phyloP scores from a whole-genome alignment of 2,329 filamentous ascomycete species.

The Botrytis fabae region DNA sequence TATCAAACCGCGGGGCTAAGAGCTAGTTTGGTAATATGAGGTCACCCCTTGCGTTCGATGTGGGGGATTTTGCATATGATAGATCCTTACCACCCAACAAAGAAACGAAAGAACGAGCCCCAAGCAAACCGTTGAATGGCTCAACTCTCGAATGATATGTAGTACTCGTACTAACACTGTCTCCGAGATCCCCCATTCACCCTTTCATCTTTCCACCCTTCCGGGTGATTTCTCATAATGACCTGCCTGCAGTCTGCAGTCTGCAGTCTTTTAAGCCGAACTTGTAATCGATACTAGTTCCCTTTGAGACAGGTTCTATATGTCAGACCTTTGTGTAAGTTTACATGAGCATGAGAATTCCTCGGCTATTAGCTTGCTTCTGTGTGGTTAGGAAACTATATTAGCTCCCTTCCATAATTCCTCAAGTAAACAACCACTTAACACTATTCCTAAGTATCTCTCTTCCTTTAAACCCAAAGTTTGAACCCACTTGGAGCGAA shows the following conservation, averaged over 20 bases:
- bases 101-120: slow-evolving; percentile 4
- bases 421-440: background rate
- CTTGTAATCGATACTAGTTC: background rate
- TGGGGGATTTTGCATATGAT: slow-evolving; percentile 3
- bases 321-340: slow-evolving; percentile 7
- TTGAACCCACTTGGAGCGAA: background rate
- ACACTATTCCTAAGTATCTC: background rate
- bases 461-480: background rate
- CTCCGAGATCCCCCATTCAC: background rate
- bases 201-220: background rate
- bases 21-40: slow-evolving; percentile 24
- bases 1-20: slow-evolving; percentile 2
- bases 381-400: background rate
- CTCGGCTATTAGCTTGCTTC: slow-evolving; percentile 6
- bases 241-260: background rate
- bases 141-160: background rate
- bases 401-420: background rate
- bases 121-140: slow-evolving; percentile 6
- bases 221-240: slow-evolving; percentile 9
- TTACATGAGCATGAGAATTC: background rate
- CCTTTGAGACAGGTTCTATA: slow-evolving; percentile 7
- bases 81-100: slow-evolving; percentile 19
- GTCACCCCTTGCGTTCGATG: slow-evolving; percentile 16
- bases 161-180: background rate
- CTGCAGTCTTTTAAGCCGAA: background rate